Evolutionary conservation across 495 filamentous ascomycete genomes (phyloP).

Genomic region (Neurospora hispaniola): DNA sequence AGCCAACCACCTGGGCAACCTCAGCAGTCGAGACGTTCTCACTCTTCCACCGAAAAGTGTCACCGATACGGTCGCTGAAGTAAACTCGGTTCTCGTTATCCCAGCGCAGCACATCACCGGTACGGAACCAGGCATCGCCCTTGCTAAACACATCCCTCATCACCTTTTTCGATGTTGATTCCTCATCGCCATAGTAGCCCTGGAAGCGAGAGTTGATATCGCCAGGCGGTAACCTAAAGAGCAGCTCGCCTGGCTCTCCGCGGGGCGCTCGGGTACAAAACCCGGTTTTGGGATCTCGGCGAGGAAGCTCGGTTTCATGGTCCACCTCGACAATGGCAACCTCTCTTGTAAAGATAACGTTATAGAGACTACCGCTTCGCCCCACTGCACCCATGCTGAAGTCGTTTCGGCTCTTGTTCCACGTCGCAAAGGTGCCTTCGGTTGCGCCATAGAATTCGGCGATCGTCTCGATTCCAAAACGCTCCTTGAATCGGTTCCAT

Average conservation of each 20-base stretch:
- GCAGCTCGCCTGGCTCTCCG: conserved; percentile 69
- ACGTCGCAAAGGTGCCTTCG: conserved; percentile 61
- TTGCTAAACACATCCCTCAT: conserved; percentile 65
- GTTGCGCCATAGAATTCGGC: conserved; percentile 88
- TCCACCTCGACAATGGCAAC: conserved; percentile 64
- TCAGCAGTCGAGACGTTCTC: conserved; percentile 89
- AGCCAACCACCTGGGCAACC: conserved; percentile 62
- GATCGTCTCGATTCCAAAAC: conserved; percentile 72
- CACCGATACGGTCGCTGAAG: conserved; percentile 85
- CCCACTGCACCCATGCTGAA: conserved; percentile 76
- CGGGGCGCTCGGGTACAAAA: conserved; percentile 51
- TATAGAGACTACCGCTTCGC: conserved; percentile 54
- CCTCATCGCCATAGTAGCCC: conserved; percentile 73
- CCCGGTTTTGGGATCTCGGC: conserved; percentile 60
- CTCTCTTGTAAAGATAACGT: conserved; percentile 37
- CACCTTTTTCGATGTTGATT: conserved; percentile 69
- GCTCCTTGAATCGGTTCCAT: conserved; percentile 78
- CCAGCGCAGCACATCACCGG: conserved; percentile 69
- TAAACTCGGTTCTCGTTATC: conserved; percentile 65
- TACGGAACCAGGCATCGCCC: conserved; percentile 80
- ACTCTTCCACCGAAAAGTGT: conserved; percentile 92
- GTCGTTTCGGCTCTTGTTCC: conserved; percentile 67
- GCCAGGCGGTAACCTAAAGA: conserved; percentile 58
- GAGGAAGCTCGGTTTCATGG: conserved; percentile 56
- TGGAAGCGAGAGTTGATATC: conserved; percentile 62